Conservation (phyloP, 1,284 basidiomycete species). For the Sporisorium exsertum region DNA sequence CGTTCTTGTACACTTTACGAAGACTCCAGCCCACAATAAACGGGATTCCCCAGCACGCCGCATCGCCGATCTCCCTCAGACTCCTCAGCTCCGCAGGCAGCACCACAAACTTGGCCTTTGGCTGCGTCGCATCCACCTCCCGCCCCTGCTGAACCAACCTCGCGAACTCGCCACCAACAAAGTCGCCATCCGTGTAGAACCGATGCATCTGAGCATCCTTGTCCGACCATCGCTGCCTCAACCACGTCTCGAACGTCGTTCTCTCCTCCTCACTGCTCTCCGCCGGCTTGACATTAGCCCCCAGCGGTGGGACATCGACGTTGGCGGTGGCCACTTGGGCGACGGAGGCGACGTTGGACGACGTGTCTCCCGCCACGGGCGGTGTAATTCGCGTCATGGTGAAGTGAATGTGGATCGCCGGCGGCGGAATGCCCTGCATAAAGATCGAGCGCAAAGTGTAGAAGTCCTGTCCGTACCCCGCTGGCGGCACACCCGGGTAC, state of each 20-base stretch:
- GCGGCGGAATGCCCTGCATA: slow-evolving; percentile 83
- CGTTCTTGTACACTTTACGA: slow-evolving; percentile 19
- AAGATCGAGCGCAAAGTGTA: slow-evolving; percentile 90
- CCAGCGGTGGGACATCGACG: slow-evolving; percentile 33
- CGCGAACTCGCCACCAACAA: slow-evolving; percentile 50
- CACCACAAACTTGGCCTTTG: slow-evolving; percentile 36
- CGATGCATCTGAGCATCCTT: slow-evolving; percentile 82
- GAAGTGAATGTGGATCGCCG: slow-evolving; percentile 80
- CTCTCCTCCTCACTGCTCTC: slow-evolving; percentile 77
- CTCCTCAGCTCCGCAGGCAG: slow-evolving; percentile 48
- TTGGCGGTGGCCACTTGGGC: slow-evolving; percentile 14
- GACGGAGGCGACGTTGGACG: slow-evolving; percentile 10
- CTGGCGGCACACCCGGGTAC: slow-evolving; percentile 80
- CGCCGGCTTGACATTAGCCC: slow-evolving; percentile 25
- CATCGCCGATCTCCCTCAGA: slow-evolving; percentile 50
- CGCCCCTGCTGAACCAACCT: slow-evolving; percentile 6
- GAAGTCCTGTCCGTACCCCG: slow-evolving; percentile 79
- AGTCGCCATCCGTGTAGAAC: slow-evolving; percentile 72
- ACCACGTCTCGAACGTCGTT: slow-evolving; percentile 83
- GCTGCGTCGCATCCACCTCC: slow-evolving; percentile 8
- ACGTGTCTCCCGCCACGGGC: slow-evolving; percentile 17
- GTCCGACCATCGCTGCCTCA: slow-evolving; percentile 81
- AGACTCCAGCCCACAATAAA: slow-evolving; percentile 19
- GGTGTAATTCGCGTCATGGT: slow-evolving; percentile 37
- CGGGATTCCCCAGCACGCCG: slow-evolving; percentile 45